These are phyloP conservation scores for Exophiala bonariae DNA, from an alignment of 2,329 filamentous ascomycete genomes.

Conservation along the genomic window DNA sequence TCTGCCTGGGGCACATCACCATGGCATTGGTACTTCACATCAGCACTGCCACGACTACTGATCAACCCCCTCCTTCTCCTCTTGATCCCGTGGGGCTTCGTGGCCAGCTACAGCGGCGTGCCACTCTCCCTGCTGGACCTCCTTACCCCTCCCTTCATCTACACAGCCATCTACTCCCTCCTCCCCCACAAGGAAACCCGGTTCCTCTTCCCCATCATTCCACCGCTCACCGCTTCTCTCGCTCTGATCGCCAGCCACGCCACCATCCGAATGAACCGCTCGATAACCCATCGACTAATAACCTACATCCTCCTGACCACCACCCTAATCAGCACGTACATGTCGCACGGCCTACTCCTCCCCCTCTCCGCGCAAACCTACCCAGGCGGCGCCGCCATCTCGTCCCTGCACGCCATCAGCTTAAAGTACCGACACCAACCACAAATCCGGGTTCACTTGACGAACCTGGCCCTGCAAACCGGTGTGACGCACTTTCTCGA, in stretches of 20 bases:
- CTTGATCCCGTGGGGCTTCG: slow-evolving; percentile 30
- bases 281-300: slow-evolving; percentile 54
- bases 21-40: slow-evolving; percentile 82
- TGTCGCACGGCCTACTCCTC: slow-evolving; percentile 70
- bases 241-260: slow-evolving; percentile 72
- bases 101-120: not conserved
- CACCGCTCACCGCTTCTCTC: slow-evolving; percentile 74
- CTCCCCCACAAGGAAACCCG: slow-evolving; percentile 96
- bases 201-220: slow-evolving; percentile 88
- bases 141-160: slow-evolving; percentile 67
- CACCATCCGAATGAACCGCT: slow-evolving; percentile 66
- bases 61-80: slow-evolving; percentile 67
- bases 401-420: slow-evolving; percentile 37
- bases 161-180: slow-evolving; percentile 77
- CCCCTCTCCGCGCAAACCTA: slow-evolving; percentile 87
- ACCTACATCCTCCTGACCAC: slow-evolving; percentile 60
- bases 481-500: slow-evolving; percentile 63
- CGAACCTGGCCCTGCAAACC: slow-evolving; percentile 64
- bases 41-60: slow-evolving; percentile 77
- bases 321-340: slow-evolving; percentile 58
- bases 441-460: slow-evolving; percentile 51
- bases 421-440: slow-evolving; percentile 26
- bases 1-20: slow-evolving; percentile 85
- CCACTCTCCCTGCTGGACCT: slow-evolving; percentile 55
- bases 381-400: slow-evolving; percentile 80